Evolutionary conservation across 1,139 yeast species (phyloP).

Genomic region (Blastobotrys illinoisensis): DNA sequence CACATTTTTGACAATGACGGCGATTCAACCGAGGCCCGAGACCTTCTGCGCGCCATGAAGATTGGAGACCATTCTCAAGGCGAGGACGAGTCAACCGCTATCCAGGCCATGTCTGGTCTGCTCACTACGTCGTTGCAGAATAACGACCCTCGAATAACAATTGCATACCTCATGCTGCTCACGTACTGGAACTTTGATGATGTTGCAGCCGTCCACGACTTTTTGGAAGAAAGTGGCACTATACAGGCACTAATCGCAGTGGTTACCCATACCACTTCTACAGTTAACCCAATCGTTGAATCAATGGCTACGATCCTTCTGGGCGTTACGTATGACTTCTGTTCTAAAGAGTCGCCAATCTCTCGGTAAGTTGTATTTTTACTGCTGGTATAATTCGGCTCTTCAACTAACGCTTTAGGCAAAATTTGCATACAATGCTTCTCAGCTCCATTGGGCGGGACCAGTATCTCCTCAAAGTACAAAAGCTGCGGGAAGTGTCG

Average conservation of each 20-base stretch:
- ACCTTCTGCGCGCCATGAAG: conserved; percentile 48
- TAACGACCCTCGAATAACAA: conserved; percentile 68
- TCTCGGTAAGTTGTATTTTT: conserved; percentile 28
- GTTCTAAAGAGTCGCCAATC: conserved; percentile 65
- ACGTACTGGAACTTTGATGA: conserved; percentile 79
- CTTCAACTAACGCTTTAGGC: conserved; percentile 33
- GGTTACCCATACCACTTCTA: conserved; percentile 56
- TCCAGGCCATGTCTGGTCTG: conserved; percentile 77
- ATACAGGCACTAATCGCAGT: conserved; percentile 65
- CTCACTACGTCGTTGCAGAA: conserved; percentile 59
- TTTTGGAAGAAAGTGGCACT: conserved; percentile 61
- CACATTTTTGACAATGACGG: conserved; percentile 45
- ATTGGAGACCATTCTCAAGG: conserved; percentile 61
- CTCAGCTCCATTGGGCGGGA: conserved; percentile 73
- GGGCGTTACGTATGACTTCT: conserved; percentile 80
- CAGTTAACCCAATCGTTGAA: conserved; percentile 53
- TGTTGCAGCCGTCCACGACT: conserved; percentile 66
- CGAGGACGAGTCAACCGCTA: conserved; percentile 67
- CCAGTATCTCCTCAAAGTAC: conserved; percentile 66
- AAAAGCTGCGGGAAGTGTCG: conserved; percentile 60
- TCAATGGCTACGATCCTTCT: conserved; percentile 69
- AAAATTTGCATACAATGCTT: conserved; percentile 57
- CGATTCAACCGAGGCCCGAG: conserved; percentile 46
- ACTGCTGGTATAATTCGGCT: not conserved
- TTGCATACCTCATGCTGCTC: conserved; percentile 73